phyloP scores from a whole-genome alignment of 2,329 filamentous ascomycete species.

The Neophaeococcomyces aloes region DNA sequence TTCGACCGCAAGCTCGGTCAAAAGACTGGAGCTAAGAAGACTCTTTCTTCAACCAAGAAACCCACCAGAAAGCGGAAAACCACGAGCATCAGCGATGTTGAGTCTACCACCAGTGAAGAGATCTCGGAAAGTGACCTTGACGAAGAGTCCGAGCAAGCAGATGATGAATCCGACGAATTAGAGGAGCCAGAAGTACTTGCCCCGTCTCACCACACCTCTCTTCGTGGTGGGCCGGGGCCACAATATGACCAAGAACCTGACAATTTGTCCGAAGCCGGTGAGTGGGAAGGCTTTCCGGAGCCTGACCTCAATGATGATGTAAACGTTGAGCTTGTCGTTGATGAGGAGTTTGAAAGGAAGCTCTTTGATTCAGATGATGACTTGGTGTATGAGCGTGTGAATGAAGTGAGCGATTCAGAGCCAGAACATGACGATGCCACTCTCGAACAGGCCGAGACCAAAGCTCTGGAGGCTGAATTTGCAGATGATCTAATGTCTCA shows the following conservation, averaged over 20 bases:
- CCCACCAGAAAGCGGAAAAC: slow-evolving; percentile 1
- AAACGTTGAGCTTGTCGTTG: slow-evolving; percentile 5
- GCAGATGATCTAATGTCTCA: slow-evolving; percentile 17
- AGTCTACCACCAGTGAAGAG: slow-evolving; percentile 13
- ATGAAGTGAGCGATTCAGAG: slow-evolving; percentile 73
- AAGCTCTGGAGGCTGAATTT: slow-evolving; percentile 27
- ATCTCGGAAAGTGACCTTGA: slow-evolving; percentile 22
- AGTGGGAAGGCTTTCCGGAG: slow-evolving; percentile 7
- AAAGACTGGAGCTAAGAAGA: slow-evolving; percentile 7
- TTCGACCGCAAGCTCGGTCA: slow-evolving; percentile 4
- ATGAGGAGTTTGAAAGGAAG: slow-evolving; percentile 15
- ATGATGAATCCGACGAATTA: slow-evolving; percentile 37
- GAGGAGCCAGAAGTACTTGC: slow-evolving; percentile 31
- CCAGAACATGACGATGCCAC: slow-evolving; percentile 46
- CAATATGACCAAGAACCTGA: slow-evolving; percentile 9
- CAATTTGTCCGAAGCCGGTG: slow-evolving; percentile 12
- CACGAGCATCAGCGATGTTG: slow-evolving; percentile 3
- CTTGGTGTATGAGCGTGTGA: slow-evolving; percentile 56
- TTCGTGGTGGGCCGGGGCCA: slow-evolving; percentile 33
- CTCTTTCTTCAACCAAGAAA: slow-evolving; percentile 10
- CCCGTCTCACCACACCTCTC: slow-evolving; percentile 32
- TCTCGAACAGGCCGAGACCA: slow-evolving; percentile 55
- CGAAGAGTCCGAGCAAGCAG: slow-evolving; percentile 29
- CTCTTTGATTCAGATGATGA: slow-evolving; percentile 25
- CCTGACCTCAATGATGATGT: neutral